Conservation (phyloP, 805 yeast species). For the Ogataea pini region DNA sequence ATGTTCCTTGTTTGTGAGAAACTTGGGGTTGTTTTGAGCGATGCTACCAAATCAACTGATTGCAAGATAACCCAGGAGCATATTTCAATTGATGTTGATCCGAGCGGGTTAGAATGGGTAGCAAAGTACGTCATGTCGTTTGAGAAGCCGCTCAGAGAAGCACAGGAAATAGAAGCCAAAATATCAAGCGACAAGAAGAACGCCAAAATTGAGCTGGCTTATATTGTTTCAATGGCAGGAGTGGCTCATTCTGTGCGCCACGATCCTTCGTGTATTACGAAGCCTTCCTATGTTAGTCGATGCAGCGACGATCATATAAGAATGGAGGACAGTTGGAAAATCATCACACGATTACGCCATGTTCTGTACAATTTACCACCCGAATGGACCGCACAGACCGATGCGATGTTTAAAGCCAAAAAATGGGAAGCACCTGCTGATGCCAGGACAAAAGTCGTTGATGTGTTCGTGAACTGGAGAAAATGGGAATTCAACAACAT, state of each 20-base stretch:
- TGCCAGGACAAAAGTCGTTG: constrained; percentile 56
- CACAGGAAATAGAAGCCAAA: constrained; percentile 9
- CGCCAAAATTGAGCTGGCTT: constrained; percentile 42
- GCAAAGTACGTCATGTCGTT: constrained; percentile 11
- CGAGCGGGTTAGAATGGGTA: constrained; percentile 25
- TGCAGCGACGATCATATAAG: constrained; percentile 74
- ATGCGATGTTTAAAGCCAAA: constrained; percentile 32
- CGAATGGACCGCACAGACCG: constrained; percentile 45
- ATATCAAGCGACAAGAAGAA: constrained; percentile 16
- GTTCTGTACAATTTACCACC: constrained; percentile 59
- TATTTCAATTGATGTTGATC: constrained; percentile 22
- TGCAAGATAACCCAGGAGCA: constrained; percentile 19
- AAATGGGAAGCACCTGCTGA: constrained; percentile 48
- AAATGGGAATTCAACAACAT: constrained; percentile 83
- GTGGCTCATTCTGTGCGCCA: constrained; percentile 54
- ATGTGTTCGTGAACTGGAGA: constrained; percentile 77
- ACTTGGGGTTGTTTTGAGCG: constrained; percentile 1
- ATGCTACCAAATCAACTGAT: constrained; percentile 1
- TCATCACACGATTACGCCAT: constrained; percentile 77
- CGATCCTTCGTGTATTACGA: constrained; percentile 88
- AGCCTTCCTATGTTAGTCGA: constrained; percentile 80
- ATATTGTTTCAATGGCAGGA: constrained; percentile 43
- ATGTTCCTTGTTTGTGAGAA: constrained; percentile 12
- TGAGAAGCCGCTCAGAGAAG: constrained; percentile 12
- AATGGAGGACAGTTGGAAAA: constrained; percentile 83